Evolutionary conservation across 2,329 filamentous ascomycete species (phyloP).

Genomic region (Venturia effusa): DNA sequence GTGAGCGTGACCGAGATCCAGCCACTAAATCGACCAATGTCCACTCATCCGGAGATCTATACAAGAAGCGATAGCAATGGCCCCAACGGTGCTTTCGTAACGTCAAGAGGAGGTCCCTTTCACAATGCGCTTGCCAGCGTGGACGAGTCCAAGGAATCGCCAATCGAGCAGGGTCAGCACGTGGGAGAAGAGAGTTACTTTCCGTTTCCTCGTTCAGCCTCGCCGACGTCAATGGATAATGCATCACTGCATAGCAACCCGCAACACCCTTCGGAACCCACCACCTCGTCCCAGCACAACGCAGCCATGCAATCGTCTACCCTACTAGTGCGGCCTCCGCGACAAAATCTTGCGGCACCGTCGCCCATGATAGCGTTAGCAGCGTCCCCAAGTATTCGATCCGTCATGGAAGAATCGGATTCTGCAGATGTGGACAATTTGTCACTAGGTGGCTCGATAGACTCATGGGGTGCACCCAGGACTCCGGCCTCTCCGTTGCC

Average conservation of each 20-base stretch:
- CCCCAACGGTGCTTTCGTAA: constrained; percentile 18
- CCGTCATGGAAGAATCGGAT: constrained; percentile 29
- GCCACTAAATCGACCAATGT: constrained; percentile 24
- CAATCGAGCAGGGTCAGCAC: constrained; percentile 14
- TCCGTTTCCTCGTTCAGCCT: constrained; percentile 32
- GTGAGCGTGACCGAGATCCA: constrained; percentile 17
- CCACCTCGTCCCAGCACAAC: background rate
- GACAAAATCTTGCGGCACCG: constrained; percentile 27
- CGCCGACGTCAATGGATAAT: constrained; percentile 34
- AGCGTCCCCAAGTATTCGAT: constrained; percentile 34
- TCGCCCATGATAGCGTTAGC: constrained; percentile 14
- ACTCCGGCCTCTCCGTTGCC: constrained; percentile 60
- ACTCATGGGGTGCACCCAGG: constrained; percentile 61
- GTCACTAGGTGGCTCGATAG: constrained; percentile 44
- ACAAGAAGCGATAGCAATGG: constrained; percentile 15
- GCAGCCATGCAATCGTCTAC: background rate
- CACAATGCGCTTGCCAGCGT: constrained; percentile 24
- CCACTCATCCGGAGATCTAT: constrained; percentile 22
- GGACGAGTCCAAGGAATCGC: constrained; percentile 18
- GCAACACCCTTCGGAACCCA: constrained; percentile 17
- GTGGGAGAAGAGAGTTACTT: constrained; percentile 28
- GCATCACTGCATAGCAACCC: constrained; percentile 20
- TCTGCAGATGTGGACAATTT: constrained; percentile 62
- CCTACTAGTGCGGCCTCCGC: constrained; percentile 2
- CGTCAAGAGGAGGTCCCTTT: constrained; percentile 11